Base-by-base conservation (phyloP, 352 stramenopile species). In the Pythium rhizo-oryzae region DNA sequence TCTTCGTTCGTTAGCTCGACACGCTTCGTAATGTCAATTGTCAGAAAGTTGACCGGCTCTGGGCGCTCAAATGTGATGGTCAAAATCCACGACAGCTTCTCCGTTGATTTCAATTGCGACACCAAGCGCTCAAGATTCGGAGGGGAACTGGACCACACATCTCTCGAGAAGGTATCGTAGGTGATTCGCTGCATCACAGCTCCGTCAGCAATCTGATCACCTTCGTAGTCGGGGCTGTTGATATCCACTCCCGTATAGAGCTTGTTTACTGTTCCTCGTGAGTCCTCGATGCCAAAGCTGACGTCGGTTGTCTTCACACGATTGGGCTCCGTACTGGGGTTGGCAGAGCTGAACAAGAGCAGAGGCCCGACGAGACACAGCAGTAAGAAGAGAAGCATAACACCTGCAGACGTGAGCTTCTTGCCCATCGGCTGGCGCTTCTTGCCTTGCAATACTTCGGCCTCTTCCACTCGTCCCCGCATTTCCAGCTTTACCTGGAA, bases 291-390 rank as follows among this genome's bases (percentile, higher is more conserved):
- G 2, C 89, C 89, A 61, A 96, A 90, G 9, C 76, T 71, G 28
- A 93, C 82, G 8, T 80, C 75, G 0, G 84, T 82, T 11, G 88
- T 63, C 30, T 75, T 91, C 37, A 95, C 77, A 4, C 82, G 76
- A 65, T 96, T 96, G 19, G 74, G 43, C 8, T 71, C 84, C 35
- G 89, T 96, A 59, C 84, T 94, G 6, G 89, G 89, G 62, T 96
- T 96, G 24, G 90, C 89, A 16, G 89, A 95, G 57, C 89, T 95
- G 71, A 96, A 96, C 28, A 96, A 78, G 23, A 87, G 80, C 39
- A 96, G 64, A 4, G 89, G 89, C 0, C 81, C 87, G 5, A 96
- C 68, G 33, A 96, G 68, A 73, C 89, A 96, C 2, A 95, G 50
- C 11, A 95, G 59, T 28, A 96, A 59, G 30, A 92, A 84, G 8